A percentile compares a stretch with the other conserved stretches of the same genome.
phyloP scores from a whole-genome alignment of 2,329 filamentous ascomycete genomes.

The Zasmidium angulare region DNA sequence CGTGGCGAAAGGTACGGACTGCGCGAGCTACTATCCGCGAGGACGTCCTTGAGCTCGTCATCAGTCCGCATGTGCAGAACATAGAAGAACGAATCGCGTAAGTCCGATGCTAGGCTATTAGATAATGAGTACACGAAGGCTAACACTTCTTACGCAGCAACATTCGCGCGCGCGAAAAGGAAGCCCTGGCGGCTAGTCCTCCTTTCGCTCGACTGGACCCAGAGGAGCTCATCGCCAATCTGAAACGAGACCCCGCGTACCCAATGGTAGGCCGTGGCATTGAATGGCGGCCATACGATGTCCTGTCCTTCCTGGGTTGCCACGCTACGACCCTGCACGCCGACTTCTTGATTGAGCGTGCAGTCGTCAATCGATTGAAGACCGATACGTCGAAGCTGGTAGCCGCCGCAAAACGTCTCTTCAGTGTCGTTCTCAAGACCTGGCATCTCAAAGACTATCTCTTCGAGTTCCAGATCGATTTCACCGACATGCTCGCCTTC shows the following conservation, averaged over 20 bases:
- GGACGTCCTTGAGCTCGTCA: constrained; percentile 21
- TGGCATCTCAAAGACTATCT: constrained; percentile 15
- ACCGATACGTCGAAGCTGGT: constrained; percentile 14
- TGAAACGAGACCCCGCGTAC: constrained; percentile 14
- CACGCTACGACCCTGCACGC: constrained; percentile 12
- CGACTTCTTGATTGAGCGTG: constrained; percentile 23
- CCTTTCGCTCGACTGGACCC: constrained; percentile 15
- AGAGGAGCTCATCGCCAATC: constrained; percentile 12
- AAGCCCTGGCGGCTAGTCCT: constrained; percentile 13
- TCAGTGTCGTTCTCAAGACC: constrained; percentile 17
- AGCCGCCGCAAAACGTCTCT: constrained; percentile 11
- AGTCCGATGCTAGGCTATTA: no score
- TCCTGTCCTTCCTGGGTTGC: constrained; percentile 12
- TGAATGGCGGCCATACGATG: constrained; percentile 17
- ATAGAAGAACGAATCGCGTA: constrained; percentile 14
- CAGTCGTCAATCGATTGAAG: constrained; percentile 14
- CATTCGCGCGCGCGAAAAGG: constrained; percentile 13
- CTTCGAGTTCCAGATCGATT: constrained; percentile 16
- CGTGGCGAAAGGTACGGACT: constrained; percentile 17
- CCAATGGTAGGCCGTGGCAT: constrained; percentile 11
- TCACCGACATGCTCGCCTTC: constrained; percentile 19
- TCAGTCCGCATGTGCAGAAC: constrained; percentile 10
- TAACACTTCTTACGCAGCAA: no score
- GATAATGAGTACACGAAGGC: no score
- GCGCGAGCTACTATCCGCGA: constrained; percentile 13